Evolutionary conservation across 2,329 filamentous ascomycete species (phyloP), one percentile per base, ranked within the genome.

Genomic region (Neonectria punicea): DNA sequence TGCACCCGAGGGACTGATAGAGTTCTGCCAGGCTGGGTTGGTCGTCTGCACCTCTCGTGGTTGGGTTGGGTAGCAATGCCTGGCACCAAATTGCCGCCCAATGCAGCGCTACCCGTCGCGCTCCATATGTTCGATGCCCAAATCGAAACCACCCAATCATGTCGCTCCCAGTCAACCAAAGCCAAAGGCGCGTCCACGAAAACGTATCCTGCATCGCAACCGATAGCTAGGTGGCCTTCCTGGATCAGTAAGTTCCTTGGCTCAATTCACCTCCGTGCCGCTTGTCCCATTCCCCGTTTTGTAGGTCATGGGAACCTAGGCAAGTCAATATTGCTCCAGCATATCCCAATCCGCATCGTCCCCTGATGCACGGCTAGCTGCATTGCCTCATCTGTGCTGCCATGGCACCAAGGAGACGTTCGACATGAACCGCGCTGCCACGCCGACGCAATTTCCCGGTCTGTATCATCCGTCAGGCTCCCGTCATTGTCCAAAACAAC

Each of bases 21-120:
- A 60, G 56, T 53, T 58, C 49, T 49, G 22, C 58, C 39, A 54
- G 51, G 13, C 58, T 60, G 50, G 58, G 58, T 60, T 61, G 53
- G 43, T 60, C 50, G 55, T 18, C 53, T 62, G 61, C 51, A 51
- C 20, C 30, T 56, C 54, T 41, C 58, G 67, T 67, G 70, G 68
- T 68, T 70, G 68, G 63, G 76, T 80, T 79, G 79, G 79, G 79
- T 78, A 80, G 71, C 79, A 78, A 80, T 75, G 78, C 78, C 71
- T 74, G 69, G 67, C 74, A 70, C 78, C 75, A 76, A 34, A 75
- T 80, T 76, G 73, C 68, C 71, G 77, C 78, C 77, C 72, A 78
- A 79, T 75, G 62, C 58, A 67, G 61, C 71, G 73, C 72, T 71
- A 62, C 61, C 44, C 63, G 32, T 63, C 53, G 57, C 46, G 63